Evolutionary conservation across 2,329 filamentous ascomycete species (phyloP).

Genomic region (Anisogramma anomala): DNA sequence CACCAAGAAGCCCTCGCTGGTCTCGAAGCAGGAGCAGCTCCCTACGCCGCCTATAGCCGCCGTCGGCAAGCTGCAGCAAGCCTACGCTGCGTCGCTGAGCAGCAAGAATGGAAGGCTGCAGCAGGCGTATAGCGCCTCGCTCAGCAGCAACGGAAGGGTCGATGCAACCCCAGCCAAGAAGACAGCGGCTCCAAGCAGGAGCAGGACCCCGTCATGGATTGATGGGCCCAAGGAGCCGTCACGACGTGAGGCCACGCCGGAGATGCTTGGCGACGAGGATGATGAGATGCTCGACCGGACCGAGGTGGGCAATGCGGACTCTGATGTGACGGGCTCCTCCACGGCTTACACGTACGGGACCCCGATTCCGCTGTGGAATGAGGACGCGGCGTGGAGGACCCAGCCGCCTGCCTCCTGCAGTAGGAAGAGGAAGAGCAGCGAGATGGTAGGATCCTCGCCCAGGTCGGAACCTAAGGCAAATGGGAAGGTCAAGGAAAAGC

Average conservation of each 20-base stretch:
- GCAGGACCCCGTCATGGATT: constrained; percentile 12
- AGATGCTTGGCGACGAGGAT: constrained; percentile 24
- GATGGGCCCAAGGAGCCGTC: constrained; percentile 6
- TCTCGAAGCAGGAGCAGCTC: constrained; percentile 30
- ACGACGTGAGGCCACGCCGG: constrained; percentile 15
- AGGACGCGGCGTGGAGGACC: constrained; percentile 29
- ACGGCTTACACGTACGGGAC: constrained; percentile 26
- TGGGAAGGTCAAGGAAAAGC: constrained; percentile 29
- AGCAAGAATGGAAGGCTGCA: constrained; percentile 19
- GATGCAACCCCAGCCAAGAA: constrained; percentile 6
- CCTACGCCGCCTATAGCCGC: constrained; percentile 26
- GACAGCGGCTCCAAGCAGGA: constrained; percentile 12
- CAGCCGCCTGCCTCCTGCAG: constrained; percentile 28
- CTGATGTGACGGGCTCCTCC: constrained; percentile 13
- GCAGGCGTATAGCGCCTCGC: constrained; percentile 25
- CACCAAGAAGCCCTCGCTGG: constrained; percentile 34
- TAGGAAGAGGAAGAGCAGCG: constrained; percentile 42
- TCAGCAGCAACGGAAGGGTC: constrained; percentile 16
- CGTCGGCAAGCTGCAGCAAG: constrained; percentile 22
- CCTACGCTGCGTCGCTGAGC: constrained; percentile 26
- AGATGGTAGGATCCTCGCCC: constrained; percentile 27
- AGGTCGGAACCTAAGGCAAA: constrained; percentile 18
- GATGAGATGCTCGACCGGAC: constrained; percentile 29
- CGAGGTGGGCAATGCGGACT: constrained; percentile 20
- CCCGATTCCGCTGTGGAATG: constrained; percentile 31